A percentile compares a stretch with the other conserved stretches of the same genome.
phyloP scores from a whole-genome alignment of 257 asterid species.

The Plantago ovata region DNA sequence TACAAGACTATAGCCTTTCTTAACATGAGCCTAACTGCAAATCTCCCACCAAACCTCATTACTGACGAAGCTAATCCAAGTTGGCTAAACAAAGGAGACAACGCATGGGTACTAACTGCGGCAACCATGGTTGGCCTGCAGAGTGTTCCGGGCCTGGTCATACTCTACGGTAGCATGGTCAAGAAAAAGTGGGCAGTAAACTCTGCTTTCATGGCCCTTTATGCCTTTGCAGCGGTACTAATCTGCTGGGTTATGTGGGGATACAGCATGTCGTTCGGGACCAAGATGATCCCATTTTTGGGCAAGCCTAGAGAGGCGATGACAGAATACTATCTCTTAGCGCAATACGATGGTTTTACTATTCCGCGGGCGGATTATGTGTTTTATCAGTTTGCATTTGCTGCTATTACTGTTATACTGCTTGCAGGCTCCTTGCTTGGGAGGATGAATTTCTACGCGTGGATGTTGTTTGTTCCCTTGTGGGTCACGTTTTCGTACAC shows the following conservation, averaged over 20 bases:
- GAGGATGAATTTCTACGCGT: constrained; percentile 67
- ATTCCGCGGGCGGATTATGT: constrained; percentile 48
- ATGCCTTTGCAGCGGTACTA: constrained; percentile 65
- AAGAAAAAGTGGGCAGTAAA: constrained; percentile 76
- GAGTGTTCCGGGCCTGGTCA: constrained; percentile 67
- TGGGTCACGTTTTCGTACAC: constrained; percentile 60
- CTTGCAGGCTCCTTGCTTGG: constrained; percentile 64
- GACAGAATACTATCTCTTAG: constrained; percentile 18
- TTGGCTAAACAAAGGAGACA: constrained; percentile 67
- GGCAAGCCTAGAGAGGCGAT: constrained; percentile 37
- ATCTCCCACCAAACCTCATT: constrained; percentile 28
- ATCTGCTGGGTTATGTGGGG: constrained; percentile 72
- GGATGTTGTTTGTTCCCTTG: constrained; percentile 71
- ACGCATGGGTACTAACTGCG: constrained; percentile 56
- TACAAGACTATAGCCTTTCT: neutral
- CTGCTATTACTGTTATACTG: constrained; percentile 65
- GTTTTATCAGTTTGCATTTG: constrained; percentile 61
- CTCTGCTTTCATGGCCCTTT: constrained; percentile 73
- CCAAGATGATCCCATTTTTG: constrained; percentile 18
- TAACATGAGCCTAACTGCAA: constrained; percentile 9
- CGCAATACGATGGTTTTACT: neutral
- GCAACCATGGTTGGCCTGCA: constrained; percentile 75
- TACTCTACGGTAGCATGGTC: constrained; percentile 71
- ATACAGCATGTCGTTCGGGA: constrained; percentile 54
- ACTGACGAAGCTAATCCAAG: constrained; percentile 28